Base-by-base conservation (phyloP, 139 green algal species). In the Pseudopediastrum boryanum region DNA sequence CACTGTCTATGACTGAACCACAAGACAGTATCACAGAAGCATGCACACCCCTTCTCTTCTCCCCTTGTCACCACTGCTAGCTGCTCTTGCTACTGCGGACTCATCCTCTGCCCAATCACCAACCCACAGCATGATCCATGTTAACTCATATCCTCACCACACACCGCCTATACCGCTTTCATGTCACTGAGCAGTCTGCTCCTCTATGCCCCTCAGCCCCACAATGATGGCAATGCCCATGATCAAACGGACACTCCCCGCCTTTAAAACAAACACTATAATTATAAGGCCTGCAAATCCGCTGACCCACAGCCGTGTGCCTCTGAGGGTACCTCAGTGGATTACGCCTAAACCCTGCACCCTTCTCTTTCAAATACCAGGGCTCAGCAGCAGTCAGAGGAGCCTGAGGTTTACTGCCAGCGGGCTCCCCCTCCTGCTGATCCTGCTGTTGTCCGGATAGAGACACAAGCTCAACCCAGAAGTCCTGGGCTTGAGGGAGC, bases 201-300 rank as follows among this genome's bases (percentile, higher is more conserved):
- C 71, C 79, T 4, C 39, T 77, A 43, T 85, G 79, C 8, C 72
- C 79, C 3, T 29, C n/a, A 3, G 1, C 13, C 21, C 38, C 39
- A 35, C 79, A 85, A 38, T 75, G 64, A 50, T 85, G 79, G 56
- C 79, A 85, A 38, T 77, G 63, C 23, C 27, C 38, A 56, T 85
- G 79, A 41, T 85, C 71, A 52, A 73, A 81, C 9, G 35, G n/a
- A 42, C 79, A 85, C 41, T 21, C 39, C 23, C 27, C 79, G 21
- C 39, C 50, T 31, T 77, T 68, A 3, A 42, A 48, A 56, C 78
- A 84, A 13, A 23, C 38, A 31, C 68, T 46, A 69, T 84, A 84
- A n/a, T 84, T 84, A 41, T 69, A 27, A 23, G 62, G 73, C 69
- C 78, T 25, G 63, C 78, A 84, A 50, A 84, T 84, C 33, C 61